Percentiles rank a stretch among this genome's conserved stretches.
phyloP scores from a whole-genome alignment of 176 grass and related monocot genomes.

The Chloris gayana region DNA sequence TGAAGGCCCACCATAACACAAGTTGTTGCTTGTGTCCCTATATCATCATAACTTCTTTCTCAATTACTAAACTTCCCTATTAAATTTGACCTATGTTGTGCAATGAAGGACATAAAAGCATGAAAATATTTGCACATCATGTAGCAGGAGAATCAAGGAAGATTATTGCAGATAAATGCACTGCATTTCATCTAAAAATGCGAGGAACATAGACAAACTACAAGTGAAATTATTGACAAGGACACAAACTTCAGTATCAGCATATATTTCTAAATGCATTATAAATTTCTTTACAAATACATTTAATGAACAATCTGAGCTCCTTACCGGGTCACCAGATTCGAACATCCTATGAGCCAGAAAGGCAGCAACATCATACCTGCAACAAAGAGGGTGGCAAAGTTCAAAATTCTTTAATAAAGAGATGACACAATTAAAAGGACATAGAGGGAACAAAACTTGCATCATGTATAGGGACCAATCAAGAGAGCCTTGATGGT shows the following conservation, averaged over 20 bases:
- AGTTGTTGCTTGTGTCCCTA: neutral
- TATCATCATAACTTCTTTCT: neutral
- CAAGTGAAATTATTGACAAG: slow-evolving; percentile 13
- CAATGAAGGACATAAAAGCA: neutral
- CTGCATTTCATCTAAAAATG: neutral
- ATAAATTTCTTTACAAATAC: slow-evolving; percentile 3
- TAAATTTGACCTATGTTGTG: neutral
- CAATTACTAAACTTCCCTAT: too few relatives aligned
- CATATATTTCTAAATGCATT: neutral
- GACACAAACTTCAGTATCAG: neutral
- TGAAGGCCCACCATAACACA: neutral
- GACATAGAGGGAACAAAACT: neutral
- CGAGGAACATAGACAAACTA: neutral
- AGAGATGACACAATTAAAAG: neutral
- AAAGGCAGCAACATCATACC: slow-evolving; percentile 85
- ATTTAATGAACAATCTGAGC: neutral
- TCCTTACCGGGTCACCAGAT: slow-evolving; percentile 68
- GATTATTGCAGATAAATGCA: slow-evolving; percentile 2
- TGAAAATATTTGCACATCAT: neutral
- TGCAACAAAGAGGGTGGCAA: slow-evolving; percentile 39
- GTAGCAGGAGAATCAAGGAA: neutral
- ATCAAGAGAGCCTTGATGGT: slow-evolving; percentile 12
- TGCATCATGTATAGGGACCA: too few relatives aligned
- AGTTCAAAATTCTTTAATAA: neutral
- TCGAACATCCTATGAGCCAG: slow-evolving; percentile 71